Evolutionary conservation across 805 yeast genomes (phyloP).

Genomic region (Metschnikowia picachoensis): DNA sequence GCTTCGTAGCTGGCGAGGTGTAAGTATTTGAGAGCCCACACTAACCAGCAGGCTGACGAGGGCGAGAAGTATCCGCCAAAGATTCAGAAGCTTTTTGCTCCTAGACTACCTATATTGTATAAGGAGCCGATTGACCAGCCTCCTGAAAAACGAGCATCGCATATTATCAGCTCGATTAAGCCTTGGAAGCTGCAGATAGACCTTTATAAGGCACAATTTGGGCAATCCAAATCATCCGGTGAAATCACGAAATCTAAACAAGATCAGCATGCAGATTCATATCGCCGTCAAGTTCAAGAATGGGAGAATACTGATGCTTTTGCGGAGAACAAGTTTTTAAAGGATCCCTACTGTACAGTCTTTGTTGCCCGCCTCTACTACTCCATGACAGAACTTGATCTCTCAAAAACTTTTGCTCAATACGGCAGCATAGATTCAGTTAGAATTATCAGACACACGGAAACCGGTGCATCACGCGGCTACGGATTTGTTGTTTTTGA

Average conservation of each 20-base stretch:
- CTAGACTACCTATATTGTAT: conserved; percentile 53
- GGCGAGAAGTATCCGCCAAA: conserved; percentile 34
- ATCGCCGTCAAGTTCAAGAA: conserved; percentile 17
- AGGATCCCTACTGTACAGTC: conserved; percentile 74
- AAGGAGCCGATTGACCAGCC: conserved; percentile 48
- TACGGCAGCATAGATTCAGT: conserved; percentile 69
- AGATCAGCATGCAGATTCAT: conserved; percentile 9
- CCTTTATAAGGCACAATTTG: conserved; percentile 27
- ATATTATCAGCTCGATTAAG: conserved; percentile 45
- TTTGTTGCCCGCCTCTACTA: conserved; percentile 75
- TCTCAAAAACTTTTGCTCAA: conserved; percentile 55
- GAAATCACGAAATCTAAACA: neutral
- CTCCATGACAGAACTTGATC: conserved; percentile 59
- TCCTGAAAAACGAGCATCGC: conserved; percentile 45
- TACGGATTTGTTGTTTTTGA: conserved; percentile 80
- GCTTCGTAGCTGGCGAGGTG: too few relatives aligned
- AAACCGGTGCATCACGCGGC: conserved; percentile 58
- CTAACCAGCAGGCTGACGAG: conserved; percentile 18
- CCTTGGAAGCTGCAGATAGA: conserved; percentile 21
- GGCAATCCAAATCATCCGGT: neutral
- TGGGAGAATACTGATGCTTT: conserved; percentile 20
- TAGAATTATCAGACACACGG: conserved; percentile 33
- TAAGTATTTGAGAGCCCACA: neutral
- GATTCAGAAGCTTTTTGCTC: conserved; percentile 51
- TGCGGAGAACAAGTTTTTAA: conserved; percentile 13